Conservation (phyloP, 106 monocot species). For the Acorus gramineus region DNA sequence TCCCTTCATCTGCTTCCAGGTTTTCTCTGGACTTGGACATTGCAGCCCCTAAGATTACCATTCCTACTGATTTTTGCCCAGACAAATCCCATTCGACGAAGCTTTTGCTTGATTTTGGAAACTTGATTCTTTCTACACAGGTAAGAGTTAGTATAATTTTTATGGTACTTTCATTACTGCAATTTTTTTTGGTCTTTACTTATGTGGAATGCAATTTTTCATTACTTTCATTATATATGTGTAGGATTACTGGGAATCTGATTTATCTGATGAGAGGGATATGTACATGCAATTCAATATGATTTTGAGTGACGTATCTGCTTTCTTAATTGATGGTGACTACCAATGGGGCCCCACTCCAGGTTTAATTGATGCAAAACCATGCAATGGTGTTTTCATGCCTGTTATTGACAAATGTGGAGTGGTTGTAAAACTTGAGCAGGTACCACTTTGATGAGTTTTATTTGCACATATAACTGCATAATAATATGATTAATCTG, state of each 20-base stretch:
- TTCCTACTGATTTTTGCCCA: slow-evolving; percentile 79
- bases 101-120: slow-evolving; percentile 91
- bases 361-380: slow-evolving; percentile 8
- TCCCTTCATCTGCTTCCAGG: slow-evolving; percentile 23
- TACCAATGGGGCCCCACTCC: slow-evolving; percentile 54
- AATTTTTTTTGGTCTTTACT: background rate
- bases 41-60: slow-evolving; percentile 92
- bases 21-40: slow-evolving; percentile 91
- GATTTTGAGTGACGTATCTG: slow-evolving; percentile 91
- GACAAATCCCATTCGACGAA: slow-evolving; percentile 52
- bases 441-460: slow-evolving; percentile 35
- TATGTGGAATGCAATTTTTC: background rate
- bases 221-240: background rate
- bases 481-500: background rate
- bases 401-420: slow-evolving; percentile 95
- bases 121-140: slow-evolving; percentile 68
- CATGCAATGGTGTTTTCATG: slow-evolving; percentile 21
- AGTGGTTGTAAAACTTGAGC: slow-evolving; percentile 66
- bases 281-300: slow-evolving; percentile 83
- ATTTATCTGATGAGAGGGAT: slow-evolving; percentile 44
- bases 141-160: slow-evolving; percentile 12
- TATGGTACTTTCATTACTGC: background rate
- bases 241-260: slow-evolving; percentile 62
- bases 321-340: slow-evolving; percentile 92
- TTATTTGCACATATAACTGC: background rate